Evolutionary conservation across 768 basidiomycete species (phyloP).

Genomic region (Leccinum fibrillosum): DNA sequence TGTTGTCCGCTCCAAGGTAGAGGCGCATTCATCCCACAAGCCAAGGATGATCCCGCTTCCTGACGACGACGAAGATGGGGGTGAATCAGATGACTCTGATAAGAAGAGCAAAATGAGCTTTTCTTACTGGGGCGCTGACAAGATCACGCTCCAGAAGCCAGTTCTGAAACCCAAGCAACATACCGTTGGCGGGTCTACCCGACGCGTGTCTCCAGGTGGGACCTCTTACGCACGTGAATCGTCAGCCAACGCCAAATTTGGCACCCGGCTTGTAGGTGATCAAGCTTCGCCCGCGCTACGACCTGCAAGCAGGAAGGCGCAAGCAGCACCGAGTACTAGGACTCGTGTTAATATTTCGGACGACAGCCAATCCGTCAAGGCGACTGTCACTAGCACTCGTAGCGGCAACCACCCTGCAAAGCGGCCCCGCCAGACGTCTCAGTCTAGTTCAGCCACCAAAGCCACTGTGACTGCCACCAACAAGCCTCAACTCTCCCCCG

Average conservation of each 20-base stretch:
- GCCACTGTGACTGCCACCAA: conserved; percentile 32
- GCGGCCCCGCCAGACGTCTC: conserved; percentile 69
- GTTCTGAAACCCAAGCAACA: conserved; percentile 47
- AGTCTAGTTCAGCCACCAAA: conserved; percentile 60
- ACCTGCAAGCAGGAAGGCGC: conserved; percentile 62
- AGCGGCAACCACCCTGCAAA: conserved; percentile 40
- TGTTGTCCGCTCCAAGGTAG: conserved; percentile 66
- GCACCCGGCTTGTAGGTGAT: conserved; percentile 71
- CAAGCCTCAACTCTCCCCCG: conserved; percentile 57
- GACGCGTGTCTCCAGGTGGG: conserved; percentile 41
- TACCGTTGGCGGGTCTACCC: conserved; percentile 33
- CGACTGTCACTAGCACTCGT: conserved; percentile 70
- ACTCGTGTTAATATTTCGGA: conserved; percentile 51
- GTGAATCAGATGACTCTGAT: conserved; percentile 81
- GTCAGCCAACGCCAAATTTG: conserved; percentile 92
- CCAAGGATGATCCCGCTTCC: conserved; percentile 69
- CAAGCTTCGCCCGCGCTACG: conserved; percentile 40
- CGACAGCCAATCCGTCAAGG: conserved; percentile 62
- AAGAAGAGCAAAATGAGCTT: conserved; percentile 93
- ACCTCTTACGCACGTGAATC: conserved; percentile 73
- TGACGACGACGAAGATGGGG: conserved; percentile 56
- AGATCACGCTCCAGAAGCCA: conserved; percentile 83
- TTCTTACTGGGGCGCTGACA: conserved; percentile 92
- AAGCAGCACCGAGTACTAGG: conserved; percentile 41
- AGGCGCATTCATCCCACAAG: conserved; percentile 54